Percentiles rank a stretch among this genome's conserved stretches.
Conservation (phyloP, 805 yeast genomes). For the Kodamaea sagamina region DNA sequence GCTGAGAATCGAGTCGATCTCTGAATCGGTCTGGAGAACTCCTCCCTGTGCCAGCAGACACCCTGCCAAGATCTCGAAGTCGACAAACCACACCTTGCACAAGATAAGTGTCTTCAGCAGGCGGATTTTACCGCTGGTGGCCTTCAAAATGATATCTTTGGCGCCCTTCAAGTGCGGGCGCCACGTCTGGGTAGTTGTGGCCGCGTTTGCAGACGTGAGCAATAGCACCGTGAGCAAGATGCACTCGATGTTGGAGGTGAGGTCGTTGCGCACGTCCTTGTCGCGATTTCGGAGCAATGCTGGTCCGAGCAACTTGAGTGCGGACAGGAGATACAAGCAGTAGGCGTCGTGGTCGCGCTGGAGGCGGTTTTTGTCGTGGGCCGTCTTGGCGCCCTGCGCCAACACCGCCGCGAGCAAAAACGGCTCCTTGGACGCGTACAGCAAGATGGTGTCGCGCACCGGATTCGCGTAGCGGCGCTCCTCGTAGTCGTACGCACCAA, state of each 20-base stretch:
- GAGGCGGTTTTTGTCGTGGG: constrained; percentile 43
- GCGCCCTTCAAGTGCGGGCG: constrained; percentile 67
- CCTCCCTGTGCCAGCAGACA: constrained; percentile 57
- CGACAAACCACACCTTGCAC: constrained; percentile 59
- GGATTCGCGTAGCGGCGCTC: constrained; percentile 44
- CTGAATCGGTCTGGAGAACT: constrained; percentile 49
- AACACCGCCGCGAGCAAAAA: constrained; percentile 66
- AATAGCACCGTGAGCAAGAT: constrained; percentile 66
- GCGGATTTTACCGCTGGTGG: constrained; percentile 35
- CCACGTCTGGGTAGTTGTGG: constrained; percentile 58
- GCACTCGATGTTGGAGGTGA: constrained; percentile 59
- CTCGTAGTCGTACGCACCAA: constrained; percentile 33
- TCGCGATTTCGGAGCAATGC: constrained; percentile 30
- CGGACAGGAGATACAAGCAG: constrained; percentile 61
- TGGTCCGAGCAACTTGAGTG: constrained; percentile 57
- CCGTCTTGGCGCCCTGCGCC: constrained; percentile 70
- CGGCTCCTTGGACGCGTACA: constrained; percentile 59
- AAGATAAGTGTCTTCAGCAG: constrained; percentile 47
- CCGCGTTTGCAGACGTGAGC: constrained; percentile 62
- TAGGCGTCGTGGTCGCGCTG: constrained; percentile 64
- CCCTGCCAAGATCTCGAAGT: constrained; percentile 60
- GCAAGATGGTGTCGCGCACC: constrained; percentile 59
- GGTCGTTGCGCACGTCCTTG: constrained; percentile 16
- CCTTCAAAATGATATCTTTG: constrained; percentile 57
- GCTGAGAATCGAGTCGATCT: constrained; percentile 39